Base-by-base conservation (phyloP, 2,329 filamentous ascomycete species). In the Escovopsis sp. region DNA sequence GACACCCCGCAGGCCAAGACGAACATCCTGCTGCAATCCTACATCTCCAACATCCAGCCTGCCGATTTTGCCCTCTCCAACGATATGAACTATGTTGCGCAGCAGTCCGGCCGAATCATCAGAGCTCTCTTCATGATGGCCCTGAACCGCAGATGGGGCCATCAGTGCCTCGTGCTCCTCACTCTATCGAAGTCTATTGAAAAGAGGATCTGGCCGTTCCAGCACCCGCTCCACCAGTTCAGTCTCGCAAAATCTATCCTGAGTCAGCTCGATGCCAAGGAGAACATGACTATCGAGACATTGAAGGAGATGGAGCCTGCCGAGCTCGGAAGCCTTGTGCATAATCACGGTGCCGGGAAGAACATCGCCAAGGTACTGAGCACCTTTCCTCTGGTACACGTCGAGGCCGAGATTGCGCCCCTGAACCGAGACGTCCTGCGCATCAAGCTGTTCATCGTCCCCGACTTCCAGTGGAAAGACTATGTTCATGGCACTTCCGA, bases 121-220 rank as follows among this genome's bases (percentile, higher is more conserved):
- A 74, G 93, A 47, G 86, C 93, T 2, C 64, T 98, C 13, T 98
- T 98, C 61, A 94, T 96, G 86, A 89, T 98, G 52, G 89, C 91
- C 1, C 67, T 98, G 40, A 96, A 96, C 59, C 74, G 91, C 45
- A 76, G 86, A 50, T 98, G 91, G 91, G 91, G 93, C 1, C 83
- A 94, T 52, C 87, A 96, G 59, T 98, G 93, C 50, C 70, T 93
- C 33, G 87, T 96, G 1, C 66, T 98, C 29, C 66, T 98, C 35
- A 93, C 86, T 1, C 69, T 98, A 48, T 93, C 88, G 60, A 96
- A 96, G 63, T 94, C 91, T 0, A 95, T 98, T 43, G 93, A 98
- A 62, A 94, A 87, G 62, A 81, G 87, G 44, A 80, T 94, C 10
- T 98, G 91, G 91, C 79, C 88, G 0, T 94, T 86, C 53, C 81